Conservation (phyloP, 73 alveolate genomes). For the Paramecium octaurelia region DNA sequence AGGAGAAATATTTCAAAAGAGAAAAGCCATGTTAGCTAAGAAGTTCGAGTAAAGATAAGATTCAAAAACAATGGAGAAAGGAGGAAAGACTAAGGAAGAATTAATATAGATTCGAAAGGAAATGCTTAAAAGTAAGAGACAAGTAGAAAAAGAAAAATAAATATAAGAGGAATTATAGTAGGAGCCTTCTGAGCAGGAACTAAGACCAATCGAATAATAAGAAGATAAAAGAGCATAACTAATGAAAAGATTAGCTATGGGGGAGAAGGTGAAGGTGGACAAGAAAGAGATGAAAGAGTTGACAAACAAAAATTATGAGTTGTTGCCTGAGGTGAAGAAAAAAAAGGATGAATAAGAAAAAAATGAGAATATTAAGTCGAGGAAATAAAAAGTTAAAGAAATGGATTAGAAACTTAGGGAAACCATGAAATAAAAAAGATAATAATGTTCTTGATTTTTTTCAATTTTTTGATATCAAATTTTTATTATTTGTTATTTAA, state of each 20-base stretch:
- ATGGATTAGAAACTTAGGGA: slow-evolving; percentile 65
- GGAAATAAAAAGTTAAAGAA: slow-evolving; percentile 72
- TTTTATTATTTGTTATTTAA: slow-evolving; percentile 31
- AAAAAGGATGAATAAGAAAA: slow-evolving; percentile 75
- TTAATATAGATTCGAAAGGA: slow-evolving; percentile 12
- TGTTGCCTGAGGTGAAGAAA: slow-evolving; percentile 78
- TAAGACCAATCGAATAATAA: background rate
- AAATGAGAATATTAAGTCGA: slow-evolving; percentile 62
- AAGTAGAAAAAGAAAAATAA: background rate
- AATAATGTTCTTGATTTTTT: background rate
- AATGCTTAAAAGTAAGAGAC: slow-evolving; percentile 36
- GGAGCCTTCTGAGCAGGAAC: background rate
- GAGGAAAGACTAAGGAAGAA: slow-evolving; percentile 29
- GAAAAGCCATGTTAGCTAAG: slow-evolving; percentile 25
- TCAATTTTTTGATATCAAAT: background rate
- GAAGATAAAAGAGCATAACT: background rate
- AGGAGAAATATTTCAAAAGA: slow-evolving; percentile 37
- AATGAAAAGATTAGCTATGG: slow-evolving; percentile 25
- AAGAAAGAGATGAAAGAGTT: slow-evolving; percentile 78
- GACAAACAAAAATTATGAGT: slow-evolving; percentile 78
- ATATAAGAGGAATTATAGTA: background rate
- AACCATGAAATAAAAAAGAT: slow-evolving; percentile 35
- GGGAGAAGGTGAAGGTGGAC: slow-evolving; percentile 65
- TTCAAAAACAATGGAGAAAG: background rate
- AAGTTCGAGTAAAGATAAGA: background rate